Evolutionary conservation across 2,329 filamentous ascomycete genomes (phyloP).

Genomic region (Diaporthe batatas): DNA sequence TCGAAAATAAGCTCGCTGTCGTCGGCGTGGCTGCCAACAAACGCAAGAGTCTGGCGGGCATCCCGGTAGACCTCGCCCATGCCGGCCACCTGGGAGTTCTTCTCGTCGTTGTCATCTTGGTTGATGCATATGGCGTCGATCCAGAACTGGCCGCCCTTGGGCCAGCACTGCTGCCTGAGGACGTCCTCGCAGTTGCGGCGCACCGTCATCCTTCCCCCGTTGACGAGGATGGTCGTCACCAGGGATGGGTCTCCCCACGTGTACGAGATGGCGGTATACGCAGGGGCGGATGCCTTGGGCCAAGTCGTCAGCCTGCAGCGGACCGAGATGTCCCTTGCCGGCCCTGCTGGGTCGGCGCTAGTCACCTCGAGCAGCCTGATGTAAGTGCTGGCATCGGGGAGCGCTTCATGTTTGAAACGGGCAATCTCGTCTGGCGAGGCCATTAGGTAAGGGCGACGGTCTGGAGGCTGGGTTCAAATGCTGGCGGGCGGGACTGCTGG

Average conservation of each 20-base stretch:
- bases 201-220: conserved; percentile 20
- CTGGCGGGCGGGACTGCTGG: neutral
- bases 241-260: conserved; percentile 4
- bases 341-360: neutral
- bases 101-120: conserved; percentile 13
- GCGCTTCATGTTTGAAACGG: neutral
- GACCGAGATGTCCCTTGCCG: neutral
- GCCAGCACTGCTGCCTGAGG: neutral
- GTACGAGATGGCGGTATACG: conserved; percentile 21
- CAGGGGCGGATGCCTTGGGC: neutral
- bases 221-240: neutral
- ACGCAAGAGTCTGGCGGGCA: neutral
- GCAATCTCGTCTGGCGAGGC: neutral
- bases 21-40: conserved; percentile 4
- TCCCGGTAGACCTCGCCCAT: conserved; percentile 22
- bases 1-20: conserved; percentile 7
- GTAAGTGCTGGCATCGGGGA: conserved; percentile 7
- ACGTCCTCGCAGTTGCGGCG: conserved; percentile 25
- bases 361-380: neutral
- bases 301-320: conserved; percentile 14
- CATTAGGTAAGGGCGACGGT: neutral
- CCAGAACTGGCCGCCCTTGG: conserved; percentile 13
- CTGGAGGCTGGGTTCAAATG: no score
- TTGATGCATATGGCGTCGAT: conserved; percentile 37
- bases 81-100: conserved; percentile 12